Base-by-base conservation (phyloP, 148 eudicot genomes). In the Chenopodium formosanum region DNA sequence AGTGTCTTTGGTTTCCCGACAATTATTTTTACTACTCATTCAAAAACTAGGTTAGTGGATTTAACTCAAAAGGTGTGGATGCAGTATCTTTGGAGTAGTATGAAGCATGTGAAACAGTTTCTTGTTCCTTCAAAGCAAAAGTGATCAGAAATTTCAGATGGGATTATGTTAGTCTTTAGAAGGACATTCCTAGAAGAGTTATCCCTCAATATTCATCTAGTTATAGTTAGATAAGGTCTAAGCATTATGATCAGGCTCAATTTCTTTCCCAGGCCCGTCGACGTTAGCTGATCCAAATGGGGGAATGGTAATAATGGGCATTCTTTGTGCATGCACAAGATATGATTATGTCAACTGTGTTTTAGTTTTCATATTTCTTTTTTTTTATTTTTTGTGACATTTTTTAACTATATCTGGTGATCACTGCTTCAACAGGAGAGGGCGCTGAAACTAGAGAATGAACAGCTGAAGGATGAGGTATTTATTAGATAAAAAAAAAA, bases 391-490 rank as follows among this genome's bases (percentile, higher is more conserved):
- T 1, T 31, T 27, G 29, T 27, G 29, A 27, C 32, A 31, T 19
- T 20, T 6, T 52, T 34, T 20, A 10, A 17, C n/a, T 29, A 32
- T 2, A 17, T 56, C 5, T n/a, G 7, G 0, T 50, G 17, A 23
- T 53, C 52, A 7, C 70, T 56, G 0, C 65, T 73, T 69, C 9
- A 50, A 81, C 82, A 84, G 86, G 84, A 84, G 48, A 78, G 11
- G 52, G 66, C 12, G 47, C 77, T 84, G 69, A 77, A 25, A 58
- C 64, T 66, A 75, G 84, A 84, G 31, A 84, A 84, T 58, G 86
- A 77, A 65, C 22, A 78, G 81, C 76, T 84, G 64, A 77, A 73
- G 56, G 52, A 77, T 50, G 79, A 84, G 84, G 86, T 84, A 64
- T 56, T 70, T 10, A 67, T 75, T 27, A 32, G 27, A 34, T 16